phyloP scores from a whole-genome alignment of 2,329 filamentous ascomycete genomes.

The Botrytis pseudocinerea region DNA sequence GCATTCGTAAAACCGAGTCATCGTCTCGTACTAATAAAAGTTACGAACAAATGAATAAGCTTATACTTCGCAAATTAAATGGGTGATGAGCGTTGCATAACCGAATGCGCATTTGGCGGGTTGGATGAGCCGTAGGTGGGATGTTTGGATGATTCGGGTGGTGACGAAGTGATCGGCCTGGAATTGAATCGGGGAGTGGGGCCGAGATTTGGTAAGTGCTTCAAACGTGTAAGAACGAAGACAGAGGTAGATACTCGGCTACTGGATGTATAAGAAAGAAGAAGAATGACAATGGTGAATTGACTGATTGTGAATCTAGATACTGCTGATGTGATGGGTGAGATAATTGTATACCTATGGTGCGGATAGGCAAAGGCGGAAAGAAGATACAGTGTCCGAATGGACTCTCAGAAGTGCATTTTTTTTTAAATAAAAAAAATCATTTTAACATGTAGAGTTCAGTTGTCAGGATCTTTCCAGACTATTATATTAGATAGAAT shows the following conservation, averaged over 20 bases:
- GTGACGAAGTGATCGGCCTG: background rate
- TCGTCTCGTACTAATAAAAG: background rate
- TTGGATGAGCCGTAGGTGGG: background rate
- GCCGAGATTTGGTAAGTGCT: background rate
- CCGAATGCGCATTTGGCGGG: background rate
- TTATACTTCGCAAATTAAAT: background rate
- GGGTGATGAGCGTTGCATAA: background rate
- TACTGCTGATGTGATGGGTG: background rate
- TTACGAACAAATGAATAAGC: background rate
- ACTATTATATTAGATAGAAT: background rate
- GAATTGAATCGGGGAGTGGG: background rate
- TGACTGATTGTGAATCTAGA: background rate
- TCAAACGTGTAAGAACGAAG: background rate
- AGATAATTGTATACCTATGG: background rate
- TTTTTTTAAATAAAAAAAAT: background rate
- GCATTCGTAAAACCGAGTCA: background rate
- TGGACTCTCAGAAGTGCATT: accelerated
- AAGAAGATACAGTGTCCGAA: background rate
- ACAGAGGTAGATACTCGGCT: background rate
- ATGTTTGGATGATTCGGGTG: background rate
- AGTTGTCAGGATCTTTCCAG: background rate
- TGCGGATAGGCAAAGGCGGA: background rate
- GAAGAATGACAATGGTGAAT: too few relatives aligned
- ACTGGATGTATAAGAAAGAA: background rate
- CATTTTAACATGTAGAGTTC: background rate